Evolutionary conservation across 371 early-diverging fungal species (phyloP).

Genomic region (Mucor plumbeus): DNA sequence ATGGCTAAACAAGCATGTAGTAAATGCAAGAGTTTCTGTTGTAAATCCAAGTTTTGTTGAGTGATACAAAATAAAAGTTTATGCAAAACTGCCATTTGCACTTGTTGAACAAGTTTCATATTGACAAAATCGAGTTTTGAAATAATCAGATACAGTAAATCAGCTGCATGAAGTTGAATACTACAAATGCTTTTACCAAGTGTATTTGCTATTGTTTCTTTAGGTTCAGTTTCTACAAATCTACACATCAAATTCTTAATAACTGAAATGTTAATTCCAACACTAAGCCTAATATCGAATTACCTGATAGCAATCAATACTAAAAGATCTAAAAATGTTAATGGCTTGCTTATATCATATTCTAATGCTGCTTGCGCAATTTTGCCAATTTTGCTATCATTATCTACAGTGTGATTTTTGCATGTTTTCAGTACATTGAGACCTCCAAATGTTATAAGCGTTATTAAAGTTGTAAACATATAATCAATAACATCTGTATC

Average conservation of each 20-base stretch:
- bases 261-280: neutral
- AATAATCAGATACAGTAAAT: slow-evolving; percentile 66
- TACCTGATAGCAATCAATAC: slow-evolving; percentile 25
- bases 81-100: slow-evolving; percentile 61
- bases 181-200: slow-evolving; percentile 42
- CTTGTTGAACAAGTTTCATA: slow-evolving; percentile 51
- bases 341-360: neutral
- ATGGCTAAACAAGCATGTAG: slow-evolving; percentile 65
- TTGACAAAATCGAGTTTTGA: slow-evolving; percentile 62
- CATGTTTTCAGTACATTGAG: slow-evolving; percentile 61
- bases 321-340: slow-evolving; percentile 24
- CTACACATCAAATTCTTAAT: slow-evolving; percentile 24
- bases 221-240: slow-evolving; percentile 48
- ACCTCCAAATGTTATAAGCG: slow-evolving; percentile 63
- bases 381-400: slow-evolving; percentile 24
- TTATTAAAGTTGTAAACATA: slow-evolving; percentile 61
- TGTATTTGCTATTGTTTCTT: slow-evolving; percentile 22
- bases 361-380: slow-evolving; percentile 30
- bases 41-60: slow-evolving; percentile 63
- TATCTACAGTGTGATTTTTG: slow-evolving; percentile 37
- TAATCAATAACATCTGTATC: slow-evolving; percentile 73
- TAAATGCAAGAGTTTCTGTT: slow-evolving; percentile 74
- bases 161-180: slow-evolving; percentile 68
- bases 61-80: slow-evolving; percentile 70
- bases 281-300: neutral